These are phyloP conservation scores for Harringtonia aguacate DNA, from an alignment of 2,329 filamentous ascomycete species.

Conservation along the genomic window DNA sequence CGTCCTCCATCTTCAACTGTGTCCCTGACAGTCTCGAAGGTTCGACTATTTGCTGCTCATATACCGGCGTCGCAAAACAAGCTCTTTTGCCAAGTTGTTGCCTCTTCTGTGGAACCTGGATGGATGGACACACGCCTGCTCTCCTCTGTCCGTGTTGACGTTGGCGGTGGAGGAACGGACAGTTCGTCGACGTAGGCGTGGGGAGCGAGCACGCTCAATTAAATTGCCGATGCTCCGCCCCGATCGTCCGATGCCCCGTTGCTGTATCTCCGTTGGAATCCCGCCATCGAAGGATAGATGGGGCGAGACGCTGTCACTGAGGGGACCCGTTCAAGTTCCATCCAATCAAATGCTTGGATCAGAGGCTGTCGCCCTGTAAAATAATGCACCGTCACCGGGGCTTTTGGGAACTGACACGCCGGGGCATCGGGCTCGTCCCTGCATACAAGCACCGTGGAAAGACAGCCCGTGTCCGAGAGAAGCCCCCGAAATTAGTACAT, in stretches of 20 bases:
- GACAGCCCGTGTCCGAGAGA: not conserved
- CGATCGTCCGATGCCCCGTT: slow-evolving; percentile 1
- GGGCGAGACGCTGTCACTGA: too few relatives aligned
- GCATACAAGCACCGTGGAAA: not conserved
- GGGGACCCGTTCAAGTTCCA: not conserved
- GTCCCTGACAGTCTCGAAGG: too few relatives aligned
- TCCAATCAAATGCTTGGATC: not conserved
- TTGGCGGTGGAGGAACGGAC: too few relatives aligned
- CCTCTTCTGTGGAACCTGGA: too few relatives aligned
- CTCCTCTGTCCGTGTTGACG: too few relatives aligned
- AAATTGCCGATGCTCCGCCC: slow-evolving; percentile 1
- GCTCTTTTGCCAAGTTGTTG: not conserved
- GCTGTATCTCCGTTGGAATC: not conserved
- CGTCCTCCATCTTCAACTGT: not conserved
- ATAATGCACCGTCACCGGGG: too few relatives aligned
- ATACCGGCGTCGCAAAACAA: not conserved
- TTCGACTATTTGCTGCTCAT: not conserved
- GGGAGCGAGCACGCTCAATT: not conserved
- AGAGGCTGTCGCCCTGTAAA: not conserved
- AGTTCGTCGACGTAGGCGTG: too few relatives aligned
- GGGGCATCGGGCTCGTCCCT: not conserved
- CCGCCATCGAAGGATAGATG: not conserved
- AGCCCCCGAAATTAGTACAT: not conserved
- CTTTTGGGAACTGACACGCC: not conserved
- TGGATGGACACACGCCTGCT: too few relatives aligned